Evolutionary conservation across 2,329 filamentous ascomycete species (phyloP), one percentile per base, ranked within the genome.

Genomic region (Aspergillus jensenii): DNA sequence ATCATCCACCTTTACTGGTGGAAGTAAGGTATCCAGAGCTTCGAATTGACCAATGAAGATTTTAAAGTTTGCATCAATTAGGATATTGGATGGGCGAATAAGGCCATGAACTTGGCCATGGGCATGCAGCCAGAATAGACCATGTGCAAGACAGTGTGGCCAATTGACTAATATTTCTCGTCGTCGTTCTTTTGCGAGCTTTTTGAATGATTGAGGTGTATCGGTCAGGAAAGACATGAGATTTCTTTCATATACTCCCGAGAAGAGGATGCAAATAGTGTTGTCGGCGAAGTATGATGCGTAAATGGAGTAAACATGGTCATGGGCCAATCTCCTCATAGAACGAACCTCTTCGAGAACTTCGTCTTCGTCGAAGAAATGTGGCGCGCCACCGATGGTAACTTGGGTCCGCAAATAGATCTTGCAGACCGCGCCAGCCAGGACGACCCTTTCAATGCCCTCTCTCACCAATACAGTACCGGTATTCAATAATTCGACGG

Each of bases 41-140:
- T 83, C 83, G 59, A 86, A 81, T 57, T 87, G 82, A 49, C 83
- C 82, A 39, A 87, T 81, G 11, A 79, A 82, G 52, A 88, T 82
- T 12, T 75, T 73, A 62, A 83, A 85, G 31, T 78, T 72, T n/a
- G 78, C 73, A 59, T 86, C 81, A 55, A 88, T 75, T 35, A 85
- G 74, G 43, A 88, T 82, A 59, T 85, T 87, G 2, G 83, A 84
- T 2, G 85, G 85, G 15, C 82, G 77, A 58, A 87, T 85, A 2
- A 79, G 78, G 25, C 81, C 80, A 64, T 88, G 85, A 12, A 75
- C 75, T 27, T 82, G 78, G 2, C 81, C 82, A 31, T 80, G 80
- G 9, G 78, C 76, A 65, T 87, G 85, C 1, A 87, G 71, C 64
- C 80, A 85, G 6, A 82, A 78, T 19, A 87, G 62, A 2, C 82